Evolutionary conservation across 1,284 basidiomycete genomes (phyloP).

Genomic region (Pyrrhoderma noxium): DNA sequence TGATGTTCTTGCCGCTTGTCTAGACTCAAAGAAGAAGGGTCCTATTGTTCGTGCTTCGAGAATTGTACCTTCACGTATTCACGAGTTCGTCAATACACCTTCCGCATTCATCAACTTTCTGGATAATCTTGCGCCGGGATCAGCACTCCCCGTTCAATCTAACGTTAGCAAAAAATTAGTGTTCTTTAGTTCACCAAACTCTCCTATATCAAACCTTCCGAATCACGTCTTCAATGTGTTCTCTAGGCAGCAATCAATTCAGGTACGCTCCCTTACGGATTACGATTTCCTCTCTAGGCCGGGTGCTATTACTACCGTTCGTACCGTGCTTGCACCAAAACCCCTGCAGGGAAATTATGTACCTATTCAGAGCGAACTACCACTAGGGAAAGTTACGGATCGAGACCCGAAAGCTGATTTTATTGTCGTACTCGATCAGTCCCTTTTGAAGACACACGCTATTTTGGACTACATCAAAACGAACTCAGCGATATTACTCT

Average conservation of each 20-base stretch:
- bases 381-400: conserved; percentile 15
- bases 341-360: conserved; percentile 24
- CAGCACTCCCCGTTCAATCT: conserved; percentile 19
- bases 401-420: conserved; percentile 40
- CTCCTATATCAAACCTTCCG: conserved; percentile 46
- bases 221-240: conserved; percentile 55
- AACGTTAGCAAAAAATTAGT: conserved; percentile 46
- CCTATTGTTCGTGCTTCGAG: conserved; percentile 51
- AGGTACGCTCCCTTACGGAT: conserved; percentile 52
- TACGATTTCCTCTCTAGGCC: conserved; percentile 63
- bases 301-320: conserved; percentile 57
- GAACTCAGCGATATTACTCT: conserved; percentile 51
- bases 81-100: conserved; percentile 43
- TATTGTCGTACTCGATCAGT: conserved; percentile 61
- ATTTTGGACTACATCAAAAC: conserved; percentile 51
- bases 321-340: conserved; percentile 52
- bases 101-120: conserved; percentile 42
- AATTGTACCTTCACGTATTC: conserved; percentile 48
- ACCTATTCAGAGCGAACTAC: conserved; percentile 22
- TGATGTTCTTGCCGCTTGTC: conserved; percentile 62
- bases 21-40: conserved; percentile 33
- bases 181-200: conserved; percentile 54
- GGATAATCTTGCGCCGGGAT: conserved; percentile 26
- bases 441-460: conserved; percentile 59
- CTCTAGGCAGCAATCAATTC: conserved; percentile 38